phyloP scores from a whole-genome alignment of 208 protist genomes.

The Lotmaria passim region DNA sequence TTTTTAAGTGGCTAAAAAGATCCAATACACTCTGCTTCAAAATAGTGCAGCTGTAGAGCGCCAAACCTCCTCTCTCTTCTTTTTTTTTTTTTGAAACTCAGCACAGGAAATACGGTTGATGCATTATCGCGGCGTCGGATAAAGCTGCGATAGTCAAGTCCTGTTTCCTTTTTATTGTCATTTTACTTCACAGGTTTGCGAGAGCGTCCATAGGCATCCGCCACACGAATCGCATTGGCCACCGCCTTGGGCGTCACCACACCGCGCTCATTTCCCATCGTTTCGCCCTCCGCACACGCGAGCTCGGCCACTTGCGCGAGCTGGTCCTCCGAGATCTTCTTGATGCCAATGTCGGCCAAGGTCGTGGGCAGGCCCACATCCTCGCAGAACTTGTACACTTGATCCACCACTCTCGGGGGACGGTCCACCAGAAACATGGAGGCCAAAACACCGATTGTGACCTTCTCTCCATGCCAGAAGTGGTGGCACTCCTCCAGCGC shows the following conservation, averaged over 20 bases:
- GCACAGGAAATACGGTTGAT: too few relatives aligned
- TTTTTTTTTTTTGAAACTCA: too few relatives aligned
- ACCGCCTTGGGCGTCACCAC: conserved; percentile 32
- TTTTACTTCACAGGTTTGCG: conserved; percentile 5
- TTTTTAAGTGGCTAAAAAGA: too few relatives aligned
- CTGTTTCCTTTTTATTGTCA: too few relatives aligned
- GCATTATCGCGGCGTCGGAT: too few relatives aligned
- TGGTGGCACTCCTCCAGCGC: conserved; percentile 22
- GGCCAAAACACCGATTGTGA: conserved; percentile 27
- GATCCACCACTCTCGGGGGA: conserved; percentile 19
- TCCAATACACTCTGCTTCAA: too few relatives aligned
- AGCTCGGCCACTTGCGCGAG: conserved; percentile 21
- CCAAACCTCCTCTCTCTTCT: too few relatives aligned
- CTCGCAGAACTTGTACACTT: conserved; percentile 40
- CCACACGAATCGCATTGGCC: conserved; percentile 10
- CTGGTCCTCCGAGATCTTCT: conserved; percentile 11
- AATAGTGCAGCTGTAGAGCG: too few relatives aligned
- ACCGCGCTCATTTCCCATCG: conserved; percentile 36
- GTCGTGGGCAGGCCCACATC: conserved; percentile 35
- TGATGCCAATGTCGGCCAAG: conserved; percentile 33
- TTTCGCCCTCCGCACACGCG: conserved; percentile 33
- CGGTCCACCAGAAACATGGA: conserved; percentile 33
- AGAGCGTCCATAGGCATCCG: conserved; percentile 27
- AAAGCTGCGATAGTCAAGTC: too few relatives aligned
- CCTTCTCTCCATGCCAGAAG: conserved; percentile 43